These are phyloP conservation scores for Trichophyton rubrum DNA, from an alignment of 2,329 filamentous ascomycete genomes.

Conservation along the genomic window DNA sequence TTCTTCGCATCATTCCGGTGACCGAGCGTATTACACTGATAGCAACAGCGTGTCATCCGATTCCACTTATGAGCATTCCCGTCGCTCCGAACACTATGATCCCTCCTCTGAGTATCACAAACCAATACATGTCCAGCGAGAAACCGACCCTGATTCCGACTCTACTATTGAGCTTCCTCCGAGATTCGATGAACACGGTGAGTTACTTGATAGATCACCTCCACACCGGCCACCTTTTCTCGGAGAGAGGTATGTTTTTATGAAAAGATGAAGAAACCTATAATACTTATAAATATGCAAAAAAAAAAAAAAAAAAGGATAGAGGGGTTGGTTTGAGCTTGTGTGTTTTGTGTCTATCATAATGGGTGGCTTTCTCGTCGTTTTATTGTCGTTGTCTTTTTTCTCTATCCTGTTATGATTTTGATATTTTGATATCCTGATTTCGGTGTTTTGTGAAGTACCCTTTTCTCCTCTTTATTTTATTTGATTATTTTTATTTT, in stretches of 20 bases:
- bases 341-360: not conserved
- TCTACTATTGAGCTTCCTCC: conserved; percentile 24
- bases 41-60: not conserved
- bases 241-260: not conserved
- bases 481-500: no score
- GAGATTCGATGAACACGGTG: conserved; percentile 24
- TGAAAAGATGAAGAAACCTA: not conserved
- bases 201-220: not conserved
- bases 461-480: no score
- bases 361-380: not conserved
- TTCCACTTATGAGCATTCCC: not conserved
- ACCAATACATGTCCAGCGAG: not conserved
- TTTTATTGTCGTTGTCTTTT: not conserved
- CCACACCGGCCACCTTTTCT: not conserved
- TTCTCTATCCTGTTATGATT: not conserved
- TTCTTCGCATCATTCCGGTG: not conserved
- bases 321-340: not conserved
- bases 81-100: not conserved
- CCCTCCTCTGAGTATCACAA: not conserved
- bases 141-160: conserved; percentile 17
- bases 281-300: not conserved
- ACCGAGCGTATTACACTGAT: not conserved
- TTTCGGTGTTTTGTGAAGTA: not conserved
- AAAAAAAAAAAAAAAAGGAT: not conserved
- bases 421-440: not conserved